Evolutionary conservation across 2,329 filamentous ascomycete genomes (phyloP).

Genomic region (Trichoderma semiorbis): DNA sequence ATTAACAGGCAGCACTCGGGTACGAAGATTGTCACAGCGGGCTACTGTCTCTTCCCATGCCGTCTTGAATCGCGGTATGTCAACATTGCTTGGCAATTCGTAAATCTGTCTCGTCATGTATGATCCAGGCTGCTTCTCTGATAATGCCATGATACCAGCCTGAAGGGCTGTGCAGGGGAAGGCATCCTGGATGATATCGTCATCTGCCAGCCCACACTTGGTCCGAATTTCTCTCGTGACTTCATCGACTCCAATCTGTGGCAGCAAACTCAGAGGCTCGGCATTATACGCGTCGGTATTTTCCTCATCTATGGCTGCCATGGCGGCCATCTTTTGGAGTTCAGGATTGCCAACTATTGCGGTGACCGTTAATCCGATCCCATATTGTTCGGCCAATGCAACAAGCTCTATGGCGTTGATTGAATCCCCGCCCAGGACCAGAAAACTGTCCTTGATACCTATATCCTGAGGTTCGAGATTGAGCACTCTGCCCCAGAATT

Average conservation of each 20-base stretch:
- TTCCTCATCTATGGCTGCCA: background rate
- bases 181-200: background rate
- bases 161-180: conserved; percentile 7
- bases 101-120: conserved; percentile 3
- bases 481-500: conserved; percentile 1
- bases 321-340: conserved; percentile 1
- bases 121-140: conserved; percentile 9
- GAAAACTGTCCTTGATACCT: conserved; percentile 18
- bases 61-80: background rate
- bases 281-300: background rate
- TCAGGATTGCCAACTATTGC: background rate
- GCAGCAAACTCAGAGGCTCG: background rate
- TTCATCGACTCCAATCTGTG: background rate
- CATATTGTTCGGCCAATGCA: background rate
- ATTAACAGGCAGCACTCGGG: conserved; percentile 1
- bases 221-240: background rate
- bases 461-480: background rate
- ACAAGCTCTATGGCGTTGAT: conserved; percentile 25
- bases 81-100: conserved; percentile 13
- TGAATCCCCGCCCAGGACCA: conserved; percentile 25
- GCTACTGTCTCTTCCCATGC: conserved; percentile 26
- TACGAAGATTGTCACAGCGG: conserved; percentile 11
- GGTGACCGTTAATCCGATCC: background rate
- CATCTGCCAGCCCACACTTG: background rate
- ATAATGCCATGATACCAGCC: conserved; percentile 3